Conservation (phyloP, 192 early-diverging fungal genomes). For the Coemansia sp. region DNA sequence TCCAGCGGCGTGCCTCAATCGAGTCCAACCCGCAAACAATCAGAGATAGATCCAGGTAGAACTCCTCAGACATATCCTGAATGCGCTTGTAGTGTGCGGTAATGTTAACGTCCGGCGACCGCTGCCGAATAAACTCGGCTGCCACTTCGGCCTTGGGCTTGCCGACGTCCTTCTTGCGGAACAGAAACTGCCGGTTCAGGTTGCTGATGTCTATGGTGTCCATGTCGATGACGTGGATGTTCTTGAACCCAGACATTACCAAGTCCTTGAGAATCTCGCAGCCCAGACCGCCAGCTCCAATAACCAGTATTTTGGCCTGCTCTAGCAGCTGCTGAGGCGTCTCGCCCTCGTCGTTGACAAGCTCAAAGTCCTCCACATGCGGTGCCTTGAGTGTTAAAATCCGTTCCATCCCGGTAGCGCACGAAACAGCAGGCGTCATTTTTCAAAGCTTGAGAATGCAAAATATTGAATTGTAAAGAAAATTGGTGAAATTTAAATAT, state of each 20-base stretch:
- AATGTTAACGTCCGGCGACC: conserved; percentile 67
- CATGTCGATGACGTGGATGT: conserved; percentile 87
- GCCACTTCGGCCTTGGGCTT: conserved; percentile 76
- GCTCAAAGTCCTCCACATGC: conserved; percentile 49
- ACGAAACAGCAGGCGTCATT: conserved; percentile 18
- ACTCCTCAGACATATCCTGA: conserved; percentile 94
- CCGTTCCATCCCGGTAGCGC: conserved; percentile 33
- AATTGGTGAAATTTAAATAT: not conserved
- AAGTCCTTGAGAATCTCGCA: conserved; percentile 84
- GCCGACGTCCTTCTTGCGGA: conserved; percentile 73
- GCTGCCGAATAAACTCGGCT: conserved; percentile 69
- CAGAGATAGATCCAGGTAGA: conserved; percentile 82
- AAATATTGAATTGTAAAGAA: conserved; percentile 3
- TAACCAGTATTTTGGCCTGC: conserved; percentile 69
- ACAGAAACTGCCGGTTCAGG: conserved; percentile 81
- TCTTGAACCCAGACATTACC: conserved; percentile 72
- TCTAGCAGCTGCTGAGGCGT: conserved; percentile 51
- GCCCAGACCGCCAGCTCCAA: conserved; percentile 81
- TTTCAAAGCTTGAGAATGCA: not conserved
- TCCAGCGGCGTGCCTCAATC: conserved; percentile 95
- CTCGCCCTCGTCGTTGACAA: conserved; percentile 42
- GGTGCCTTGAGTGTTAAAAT: conserved; percentile 44
- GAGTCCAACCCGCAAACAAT: conserved; percentile 94
- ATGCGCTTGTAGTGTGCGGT: conserved; percentile 84
- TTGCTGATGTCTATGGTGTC: conserved; percentile 85